phyloP scores from a whole-genome alignment of 768 basidiomycete genomes.

The Obba rivulosa region DNA sequence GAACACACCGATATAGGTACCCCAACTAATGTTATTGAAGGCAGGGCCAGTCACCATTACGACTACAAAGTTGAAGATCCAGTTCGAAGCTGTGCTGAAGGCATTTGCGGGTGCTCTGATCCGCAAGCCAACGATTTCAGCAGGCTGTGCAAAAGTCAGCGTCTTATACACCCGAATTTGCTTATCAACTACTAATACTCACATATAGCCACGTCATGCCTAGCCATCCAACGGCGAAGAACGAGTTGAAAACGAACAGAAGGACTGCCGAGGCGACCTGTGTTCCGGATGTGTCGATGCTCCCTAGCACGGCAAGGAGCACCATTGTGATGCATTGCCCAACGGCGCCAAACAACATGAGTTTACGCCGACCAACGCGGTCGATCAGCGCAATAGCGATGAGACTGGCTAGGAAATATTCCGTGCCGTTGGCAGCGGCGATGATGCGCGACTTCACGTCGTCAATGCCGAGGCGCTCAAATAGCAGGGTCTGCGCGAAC shows the following conservation, averaged over 20 bases:
- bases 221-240: constrained; percentile 67
- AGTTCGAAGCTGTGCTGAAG: constrained; percentile 47
- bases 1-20: constrained; percentile 49
- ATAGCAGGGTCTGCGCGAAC: constrained; percentile 38
- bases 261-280: constrained; percentile 50
- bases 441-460: constrained; percentile 56
- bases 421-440: constrained; percentile 64
- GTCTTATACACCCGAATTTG: not conserved
- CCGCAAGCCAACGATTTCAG: constrained; percentile 57
- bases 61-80: constrained; percentile 55
- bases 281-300: constrained; percentile 39
- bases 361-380: constrained; percentile 62
- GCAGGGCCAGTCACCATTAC: constrained; percentile 60
- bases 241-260: constrained; percentile 67
- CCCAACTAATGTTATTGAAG: constrained; percentile 53
- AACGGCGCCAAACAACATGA: constrained; percentile 66
- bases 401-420: constrained; percentile 68
- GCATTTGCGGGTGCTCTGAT: constrained; percentile 64
- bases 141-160: constrained; percentile 35
- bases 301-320: constrained; percentile 53
- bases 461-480: constrained; percentile 53
- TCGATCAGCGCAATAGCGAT: constrained; percentile 71
- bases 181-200: constrained; percentile 16
- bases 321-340: constrained; percentile 57
- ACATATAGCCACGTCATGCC: constrained; percentile 71